A percentile compares a stretch with the other conserved stretches of the same genome.
Conservation (phyloP, 441 rosid genomes). For the Mallotus japonicus region DNA sequence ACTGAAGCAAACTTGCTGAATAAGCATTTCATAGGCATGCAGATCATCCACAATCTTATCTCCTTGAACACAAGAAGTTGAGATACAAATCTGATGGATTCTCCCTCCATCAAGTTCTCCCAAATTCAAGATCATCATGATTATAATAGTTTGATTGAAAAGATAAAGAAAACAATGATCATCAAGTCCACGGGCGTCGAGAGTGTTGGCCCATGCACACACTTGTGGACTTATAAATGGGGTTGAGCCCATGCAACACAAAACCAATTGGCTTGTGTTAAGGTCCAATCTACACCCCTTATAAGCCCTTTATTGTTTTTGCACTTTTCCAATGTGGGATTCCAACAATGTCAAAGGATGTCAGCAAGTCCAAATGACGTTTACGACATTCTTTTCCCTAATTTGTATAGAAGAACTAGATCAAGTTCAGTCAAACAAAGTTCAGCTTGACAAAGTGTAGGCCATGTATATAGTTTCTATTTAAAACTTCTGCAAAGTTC, state of each 20-base stretch:
- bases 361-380: neutral
- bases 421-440: neutral
- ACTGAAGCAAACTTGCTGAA: neutral
- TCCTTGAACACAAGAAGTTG: neutral
- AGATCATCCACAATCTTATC: neutral
- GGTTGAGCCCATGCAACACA: too few species aligned
- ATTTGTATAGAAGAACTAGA: neutral
- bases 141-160: neutral
- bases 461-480: neutral
- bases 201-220: too few species aligned
- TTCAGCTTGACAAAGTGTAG: neutral
- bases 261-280: too few species aligned
- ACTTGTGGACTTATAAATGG: too few species aligned
- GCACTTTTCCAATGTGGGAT: too few species aligned
- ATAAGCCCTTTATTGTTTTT: too few species aligned
- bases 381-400: neutral
- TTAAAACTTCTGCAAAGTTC: neutral
- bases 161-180: neutral
- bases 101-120: neutral
- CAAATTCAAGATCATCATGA: constrained; percentile 4
- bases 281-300: too few species aligned
- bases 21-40: neutral
- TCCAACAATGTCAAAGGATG: neutral
- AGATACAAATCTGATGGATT: neutral
- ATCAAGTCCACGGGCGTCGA: too few species aligned